Evolutionary conservation across 176 grass and related monocot species (phyloP).

Genomic region (Triticum monococcum): DNA sequence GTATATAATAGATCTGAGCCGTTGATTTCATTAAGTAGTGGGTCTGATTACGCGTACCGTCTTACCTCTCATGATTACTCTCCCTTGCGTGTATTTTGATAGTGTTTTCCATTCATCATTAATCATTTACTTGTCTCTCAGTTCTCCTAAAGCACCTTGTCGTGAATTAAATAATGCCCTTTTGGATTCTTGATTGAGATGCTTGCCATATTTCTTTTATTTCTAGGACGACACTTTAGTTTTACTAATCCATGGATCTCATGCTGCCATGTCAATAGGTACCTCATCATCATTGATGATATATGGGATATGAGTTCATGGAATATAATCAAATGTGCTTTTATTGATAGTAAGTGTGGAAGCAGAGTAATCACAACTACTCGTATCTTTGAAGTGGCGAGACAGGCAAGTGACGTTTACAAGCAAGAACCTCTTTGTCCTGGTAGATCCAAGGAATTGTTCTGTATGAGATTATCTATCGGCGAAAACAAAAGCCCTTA

Average conservation of each 20-base stretch:
- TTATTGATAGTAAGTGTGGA: background rate
- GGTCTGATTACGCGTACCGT: too few relatives aligned
- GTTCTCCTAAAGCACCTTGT: background rate
- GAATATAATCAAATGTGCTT: background rate
- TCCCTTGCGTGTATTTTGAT: background rate
- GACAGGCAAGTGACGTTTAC: background rate
- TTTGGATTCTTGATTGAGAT: background rate
- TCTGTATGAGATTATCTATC: background rate
- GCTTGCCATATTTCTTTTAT: background rate
- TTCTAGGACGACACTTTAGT: background rate
- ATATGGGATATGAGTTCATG: background rate
- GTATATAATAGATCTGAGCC: too few relatives aligned
- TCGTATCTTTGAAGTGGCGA: background rate
- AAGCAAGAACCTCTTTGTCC: background rate
- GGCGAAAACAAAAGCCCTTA: background rate
- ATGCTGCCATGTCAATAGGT: background rate
- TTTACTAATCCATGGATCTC: background rate
- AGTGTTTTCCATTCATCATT: too few relatives aligned
- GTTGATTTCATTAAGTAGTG: too few relatives aligned
- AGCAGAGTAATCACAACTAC: background rate
- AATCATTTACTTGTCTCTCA: too few relatives aligned
- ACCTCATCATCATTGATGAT: background rate
- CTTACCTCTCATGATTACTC: too few relatives aligned
- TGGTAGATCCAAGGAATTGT: background rate
- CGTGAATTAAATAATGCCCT: background rate